Evolutionary conservation across 768 basidiomycete genomes (phyloP), one percentile per base, ranked within the genome.

Genomic region (Phanerochaete carnosa): DNA sequence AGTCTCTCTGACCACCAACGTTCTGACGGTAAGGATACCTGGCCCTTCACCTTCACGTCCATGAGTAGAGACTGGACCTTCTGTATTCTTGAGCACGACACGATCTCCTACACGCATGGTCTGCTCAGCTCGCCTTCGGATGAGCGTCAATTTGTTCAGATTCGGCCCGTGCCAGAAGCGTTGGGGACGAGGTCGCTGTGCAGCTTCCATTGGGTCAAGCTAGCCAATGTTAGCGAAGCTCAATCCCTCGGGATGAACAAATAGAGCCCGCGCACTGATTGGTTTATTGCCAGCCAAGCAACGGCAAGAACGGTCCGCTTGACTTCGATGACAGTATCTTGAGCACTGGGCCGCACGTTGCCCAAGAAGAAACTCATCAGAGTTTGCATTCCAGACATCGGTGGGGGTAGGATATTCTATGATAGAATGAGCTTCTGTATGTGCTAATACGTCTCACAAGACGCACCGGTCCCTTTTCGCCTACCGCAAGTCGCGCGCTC

Each of bases 251-350:
- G 19, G 39, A 4, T 12, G 39, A 55, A 45, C 9, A 12, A 1
- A 26, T 22, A 25, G 45, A 50, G 55, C 6, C 16, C 30, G 70
- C 86, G 57, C 68, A 92, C 94, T 56, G 83, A 81, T 77, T 96
- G 94, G 63, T 93, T 94, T 56, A 96, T 76, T 22, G 92, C 94
- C 4, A 94, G 78, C 94, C 94, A 96, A 51, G 87, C 82, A 49
- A 96, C 76, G 15, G 89, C 91, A 62, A 94, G 83, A 43, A 90
- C 87, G 16, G 84, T 89, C 60, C 92, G 92, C 62, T 82, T 84
- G 28, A 94, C 81, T 25, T 83, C 80, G 35, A 94, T 76, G 29
- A 94, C 88, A 1, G 84, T 87, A 60, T 90, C 89, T 15, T 75
- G 73, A 15, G 68, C 69, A 39, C 77, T 77, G 15, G 79, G 75